These are phyloP conservation scores for Globisporangium paroecandrum DNA, from an alignment of 352 stramenopile genomes.

Conservation along the genomic window DNA sequence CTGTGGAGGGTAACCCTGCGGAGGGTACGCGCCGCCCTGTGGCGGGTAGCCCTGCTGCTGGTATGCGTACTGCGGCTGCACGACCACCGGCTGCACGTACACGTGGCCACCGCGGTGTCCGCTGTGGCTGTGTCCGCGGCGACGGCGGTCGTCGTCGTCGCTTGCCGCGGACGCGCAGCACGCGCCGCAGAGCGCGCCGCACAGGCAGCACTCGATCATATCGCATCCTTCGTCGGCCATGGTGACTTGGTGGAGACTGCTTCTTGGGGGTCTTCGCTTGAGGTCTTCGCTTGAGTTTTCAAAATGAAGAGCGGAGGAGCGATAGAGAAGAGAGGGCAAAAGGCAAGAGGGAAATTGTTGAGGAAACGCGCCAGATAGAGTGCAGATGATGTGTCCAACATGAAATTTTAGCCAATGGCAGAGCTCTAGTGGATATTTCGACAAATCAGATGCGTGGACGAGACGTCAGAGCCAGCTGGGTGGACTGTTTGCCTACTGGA, in stretches of 20 bases:
- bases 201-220: conserved; percentile 76
- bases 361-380: not conserved
- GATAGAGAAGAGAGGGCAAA: not conserved
- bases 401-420: not conserved
- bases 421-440: not conserved
- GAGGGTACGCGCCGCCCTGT: conserved; percentile 33
- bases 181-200: conserved; percentile 65
- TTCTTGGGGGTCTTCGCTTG: conserved; percentile 8
- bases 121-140: conserved; percentile 29
- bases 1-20: conserved; percentile 42
- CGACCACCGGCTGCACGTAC: conserved; percentile 75
- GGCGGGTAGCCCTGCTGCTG: conserved; percentile 28
- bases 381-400: not conserved
- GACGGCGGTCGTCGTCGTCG: conserved; percentile 35
- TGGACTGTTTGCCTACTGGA: not conserved
- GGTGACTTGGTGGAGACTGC: not conserved
- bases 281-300: conserved; percentile 6
- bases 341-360: not conserved
- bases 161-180: conserved; percentile 56
- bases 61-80: conserved; percentile 40
- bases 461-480: not conserved
- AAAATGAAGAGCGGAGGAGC: conserved; percentile 21
- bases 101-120: conserved; percentile 30
- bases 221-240: conserved; percentile 68
- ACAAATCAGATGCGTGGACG: not conserved